Evolutionary conservation across 495 filamentous ascomycete species (phyloP).

Genomic region (Talaromyces stipitatus): DNA sequence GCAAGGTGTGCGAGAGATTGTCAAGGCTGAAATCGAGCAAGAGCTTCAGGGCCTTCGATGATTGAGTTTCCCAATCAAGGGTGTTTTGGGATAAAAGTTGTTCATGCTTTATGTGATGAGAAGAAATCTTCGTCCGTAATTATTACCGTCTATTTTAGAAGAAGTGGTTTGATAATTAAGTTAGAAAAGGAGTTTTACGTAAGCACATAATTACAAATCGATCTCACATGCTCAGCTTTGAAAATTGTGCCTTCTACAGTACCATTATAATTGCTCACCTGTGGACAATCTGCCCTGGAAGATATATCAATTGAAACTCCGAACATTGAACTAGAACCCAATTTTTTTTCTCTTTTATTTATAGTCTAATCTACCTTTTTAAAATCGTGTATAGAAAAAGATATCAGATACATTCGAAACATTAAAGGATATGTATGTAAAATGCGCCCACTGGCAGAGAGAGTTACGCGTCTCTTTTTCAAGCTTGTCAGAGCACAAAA

Average conservation of each 20-base stretch:
- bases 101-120: not conserved
- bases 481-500: not conserved
- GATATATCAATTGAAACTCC: too few relatives aligned
- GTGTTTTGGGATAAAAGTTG: not conserved
- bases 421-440: not conserved
- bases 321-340: too few relatives aligned
- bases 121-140: not conserved
- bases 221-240: too few relatives aligned
- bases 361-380: not conserved
- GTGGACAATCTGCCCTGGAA: too few relatives aligned
- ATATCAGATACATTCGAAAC: not conserved
- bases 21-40: conserved; percentile 31
- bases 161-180: not conserved
- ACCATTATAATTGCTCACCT: too few relatives aligned
- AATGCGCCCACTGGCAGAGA: conserved; percentile 1
- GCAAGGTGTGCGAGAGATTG: conserved; percentile 31
- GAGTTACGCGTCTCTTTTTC: not conserved
- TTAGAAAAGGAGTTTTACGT: too few relatives aligned
- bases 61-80: not conserved
- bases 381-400: not conserved
- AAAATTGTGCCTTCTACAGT: too few relatives aligned
- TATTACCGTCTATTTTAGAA: not conserved
- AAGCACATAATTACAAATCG: too few relatives aligned
- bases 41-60: conserved; percentile 12
- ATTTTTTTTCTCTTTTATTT: not conserved